Percentiles rank a stretch among this genome's conserved stretches.
Conservation (phyloP, 331 rosid species). For the Stylosanthes scabra region DNA sequence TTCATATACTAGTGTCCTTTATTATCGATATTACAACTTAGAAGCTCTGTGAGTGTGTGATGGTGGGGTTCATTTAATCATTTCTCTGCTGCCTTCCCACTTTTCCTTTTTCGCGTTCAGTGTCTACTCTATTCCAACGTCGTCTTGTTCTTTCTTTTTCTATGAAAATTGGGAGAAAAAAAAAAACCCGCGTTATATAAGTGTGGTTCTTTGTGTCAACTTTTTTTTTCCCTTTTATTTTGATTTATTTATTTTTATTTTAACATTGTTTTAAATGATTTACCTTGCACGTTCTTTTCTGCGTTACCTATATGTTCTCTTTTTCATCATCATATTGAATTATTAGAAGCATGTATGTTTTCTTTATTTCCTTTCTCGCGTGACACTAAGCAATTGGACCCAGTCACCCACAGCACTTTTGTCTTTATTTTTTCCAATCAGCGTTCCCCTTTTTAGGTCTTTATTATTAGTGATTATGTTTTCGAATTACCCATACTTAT, state of each 20-base stretch:
- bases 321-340: background rate
- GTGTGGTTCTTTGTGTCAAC: constrained; percentile 6
- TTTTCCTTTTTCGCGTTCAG: constrained; percentile 36
- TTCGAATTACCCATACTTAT: background rate
- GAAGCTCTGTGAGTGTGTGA: too few species aligned
- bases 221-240: constrained; percentile 7
- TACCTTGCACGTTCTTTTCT: background rate
- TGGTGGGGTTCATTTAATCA: constrained; percentile 37
- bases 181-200: constrained; percentile 4
- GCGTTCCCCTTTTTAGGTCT: constrained; percentile 1
- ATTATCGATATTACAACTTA: too few species aligned
- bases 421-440: constrained; percentile 34
- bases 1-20: too few species aligned
- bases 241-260: background rate
- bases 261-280: background rate
- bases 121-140: background rate
- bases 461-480: background rate
- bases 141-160: constrained; percentile 30
- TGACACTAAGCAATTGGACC: constrained; percentile 37
- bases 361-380: constrained; percentile 26
- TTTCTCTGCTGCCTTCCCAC: constrained; percentile 28
- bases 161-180: background rate
- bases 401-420: constrained; percentile 4
- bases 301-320: background rate
- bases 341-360: constrained; percentile 13